Conservation (phyloP, 2,329 filamentous ascomycete species). For the Hymenoscyphus repandus region DNA sequence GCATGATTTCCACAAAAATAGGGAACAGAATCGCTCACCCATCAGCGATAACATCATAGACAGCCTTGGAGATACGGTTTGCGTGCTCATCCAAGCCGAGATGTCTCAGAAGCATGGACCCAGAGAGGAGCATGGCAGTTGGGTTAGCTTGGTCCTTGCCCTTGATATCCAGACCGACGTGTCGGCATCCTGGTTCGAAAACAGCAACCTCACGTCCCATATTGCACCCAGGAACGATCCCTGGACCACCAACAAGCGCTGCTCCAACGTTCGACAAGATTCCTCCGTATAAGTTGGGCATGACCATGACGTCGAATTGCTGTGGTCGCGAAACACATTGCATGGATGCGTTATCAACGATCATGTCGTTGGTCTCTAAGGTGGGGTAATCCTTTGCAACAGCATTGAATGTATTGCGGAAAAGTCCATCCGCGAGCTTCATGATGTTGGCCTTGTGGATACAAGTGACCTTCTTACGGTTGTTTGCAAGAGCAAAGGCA, state of each 20-base stretch:
- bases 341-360: constrained; percentile 99
- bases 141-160: constrained; percentile 99
- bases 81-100: constrained; percentile 96
- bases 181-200: constrained; percentile 97
- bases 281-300: constrained; percentile 98
- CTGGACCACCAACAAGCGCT: constrained; percentile 91
- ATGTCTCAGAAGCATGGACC: constrained; percentile 95
- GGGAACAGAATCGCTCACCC: constrained; percentile 53
- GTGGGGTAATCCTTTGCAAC: constrained; percentile 93
- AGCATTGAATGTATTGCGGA: constrained; percentile 94
- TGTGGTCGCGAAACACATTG: constrained; percentile 94
- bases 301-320: constrained; percentile 99
- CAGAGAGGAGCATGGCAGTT: constrained; percentile 88
- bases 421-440: constrained; percentile 98
- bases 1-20: constrained; percentile 27
- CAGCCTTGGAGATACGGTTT: constrained; percentile 91
- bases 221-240: constrained; percentile 97
- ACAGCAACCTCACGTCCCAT: constrained; percentile 98
- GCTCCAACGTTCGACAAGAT: constrained; percentile 99
- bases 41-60: constrained; percentile 75
- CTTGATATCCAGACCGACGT: constrained; percentile 99
- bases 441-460: constrained; percentile 99
- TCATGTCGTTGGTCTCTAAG: constrained; percentile 97
- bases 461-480: constrained; percentile 98
- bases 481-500: constrained; percentile 95